Evolutionary conservation across 768 basidiomycete genomes (phyloP), one percentile per base, ranked within the genome.

Genomic region (Pleurotus salmoneostramineus): DNA sequence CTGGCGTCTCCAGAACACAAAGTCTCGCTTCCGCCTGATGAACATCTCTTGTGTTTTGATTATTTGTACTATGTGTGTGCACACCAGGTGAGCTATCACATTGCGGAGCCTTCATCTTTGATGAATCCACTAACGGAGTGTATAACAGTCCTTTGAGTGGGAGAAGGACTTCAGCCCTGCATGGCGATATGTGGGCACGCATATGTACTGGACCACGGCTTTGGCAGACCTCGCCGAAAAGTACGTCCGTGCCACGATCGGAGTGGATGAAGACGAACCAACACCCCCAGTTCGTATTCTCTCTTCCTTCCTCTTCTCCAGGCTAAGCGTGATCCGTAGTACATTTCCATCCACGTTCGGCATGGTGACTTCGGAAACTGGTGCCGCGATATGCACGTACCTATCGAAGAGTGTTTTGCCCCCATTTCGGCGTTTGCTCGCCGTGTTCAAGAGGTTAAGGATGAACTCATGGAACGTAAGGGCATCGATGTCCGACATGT

Each of bases 81-180:
- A 1, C 71, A 78, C 56, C 74, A 77, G 74, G 81, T 81, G 52
- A 35, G 72, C 60, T 40, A 36, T 35, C 47, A 50, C 48, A 34
- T 40, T 54, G 56, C 37, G 21, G 21, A 27, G 21, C n/a, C 37
- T 40, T 45, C 15, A 47, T 51, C 56, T 46, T 8, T 45, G 35
- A 43, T 8, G 58, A 33, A 17, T 32, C 17, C 60, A 57, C 21
- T 43, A n/a, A 27, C 60, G 51, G 51, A 60, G 45, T 61, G 21
- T 58, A 31, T 10, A 12, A 50, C 58, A 85, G 82, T 76, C 81
- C 5, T 80, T 71, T 57, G 83, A 85, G 63, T 80, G 78, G 64
- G 80, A 82, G 48, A 75, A 72, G 52, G 83, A 85, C 57, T 85
- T 77, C 63, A 78, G 79, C 57, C 83, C 83, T 15, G 82, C 77